phyloP scores from a whole-genome alignment of 1,284 basidiomycete species.

The Ustilago trichophora region DNA sequence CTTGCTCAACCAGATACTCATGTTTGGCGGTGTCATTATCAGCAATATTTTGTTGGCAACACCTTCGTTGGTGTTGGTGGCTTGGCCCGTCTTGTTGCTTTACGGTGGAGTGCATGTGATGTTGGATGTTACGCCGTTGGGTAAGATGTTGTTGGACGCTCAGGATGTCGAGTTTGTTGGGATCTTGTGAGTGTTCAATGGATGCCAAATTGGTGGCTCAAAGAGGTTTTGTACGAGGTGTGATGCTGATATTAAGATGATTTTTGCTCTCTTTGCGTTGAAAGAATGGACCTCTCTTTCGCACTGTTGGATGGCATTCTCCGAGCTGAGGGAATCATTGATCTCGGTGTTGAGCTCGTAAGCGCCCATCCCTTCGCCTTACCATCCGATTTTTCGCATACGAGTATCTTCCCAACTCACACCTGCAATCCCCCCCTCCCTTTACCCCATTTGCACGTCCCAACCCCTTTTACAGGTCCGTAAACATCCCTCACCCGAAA shows the following conservation, averaged over 20 bases:
- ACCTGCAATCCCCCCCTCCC: too few relatives aligned
- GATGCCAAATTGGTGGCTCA: too few relatives aligned
- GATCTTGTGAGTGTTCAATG: constrained; percentile 16
- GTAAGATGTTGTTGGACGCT: constrained; percentile 19
- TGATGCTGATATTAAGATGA: too few relatives aligned
- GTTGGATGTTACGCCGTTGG: constrained; percentile 18
- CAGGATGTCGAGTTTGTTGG: constrained; percentile 19
- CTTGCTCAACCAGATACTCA: constrained; percentile 50
- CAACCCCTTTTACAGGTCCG: constrained; percentile 11
- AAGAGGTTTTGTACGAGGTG: too few relatives aligned
- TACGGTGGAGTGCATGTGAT: constrained; percentile 49
- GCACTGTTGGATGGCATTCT: constrained; percentile 49
- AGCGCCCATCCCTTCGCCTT: constrained; percentile 2
- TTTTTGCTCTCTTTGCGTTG: too few relatives aligned
- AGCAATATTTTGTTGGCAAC: constrained; percentile 36
- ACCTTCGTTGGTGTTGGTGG: constrained; percentile 44
- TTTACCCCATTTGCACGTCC: too few relatives aligned
- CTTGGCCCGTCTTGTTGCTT: constrained; percentile 39
- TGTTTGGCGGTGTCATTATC: constrained; percentile 49
- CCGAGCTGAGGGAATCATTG: constrained; percentile 53
- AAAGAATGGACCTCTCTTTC: constrained; percentile 48
- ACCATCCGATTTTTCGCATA: not conserved
- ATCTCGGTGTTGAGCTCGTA: constrained; percentile 43
- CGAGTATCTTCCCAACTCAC: not conserved
- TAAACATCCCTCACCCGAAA: constrained; percentile 26